Percentiles rank a stretch among this genome's conserved stretches.
Evolutionary conservation across 805 yeast genomes (phyloP).

Genomic region (Saccharomycopsis fermentans): DNA sequence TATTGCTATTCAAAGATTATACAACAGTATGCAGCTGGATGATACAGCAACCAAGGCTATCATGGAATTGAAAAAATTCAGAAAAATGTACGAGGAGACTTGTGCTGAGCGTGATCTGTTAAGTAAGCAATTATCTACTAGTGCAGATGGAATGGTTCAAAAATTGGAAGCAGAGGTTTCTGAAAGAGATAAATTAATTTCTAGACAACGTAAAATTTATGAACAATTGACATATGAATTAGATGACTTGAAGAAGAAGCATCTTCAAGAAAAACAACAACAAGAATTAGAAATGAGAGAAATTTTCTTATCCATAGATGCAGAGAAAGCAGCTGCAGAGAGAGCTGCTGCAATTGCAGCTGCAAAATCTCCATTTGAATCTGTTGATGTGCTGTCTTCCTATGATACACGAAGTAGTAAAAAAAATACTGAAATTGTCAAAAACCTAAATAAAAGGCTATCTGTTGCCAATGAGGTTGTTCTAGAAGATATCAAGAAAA

Average conservation of each 20-base stretch:
- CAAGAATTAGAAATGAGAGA: constrained; percentile 73
- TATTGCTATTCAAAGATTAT: constrained; percentile 54
- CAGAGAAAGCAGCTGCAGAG: constrained; percentile 25
- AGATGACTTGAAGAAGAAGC: constrained; percentile 29
- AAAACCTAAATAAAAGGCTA: background rate
- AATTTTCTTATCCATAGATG: constrained; percentile 52
- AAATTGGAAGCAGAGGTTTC: constrained; percentile 44
- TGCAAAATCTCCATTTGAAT: constrained; percentile 6
- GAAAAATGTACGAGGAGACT: constrained; percentile 33
- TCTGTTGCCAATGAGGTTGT: constrained; percentile 24
- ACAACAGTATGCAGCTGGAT: constrained; percentile 60
- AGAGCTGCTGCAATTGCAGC: background rate
- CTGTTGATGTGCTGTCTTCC: background rate
- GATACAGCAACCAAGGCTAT: constrained; percentile 62
- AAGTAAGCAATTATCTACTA: constrained; percentile 43
- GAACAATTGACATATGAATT: constrained; percentile 34
- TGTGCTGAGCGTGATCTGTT: constrained; percentile 41
- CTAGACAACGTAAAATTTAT: constrained; percentile 40
- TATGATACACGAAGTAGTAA: constrained; percentile 4
- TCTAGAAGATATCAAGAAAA: constrained; percentile 22
- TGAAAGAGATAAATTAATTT: constrained; percentile 49
- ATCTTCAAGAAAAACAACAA: constrained; percentile 55
- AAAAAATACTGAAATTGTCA: constrained; percentile 1
- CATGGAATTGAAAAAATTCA: constrained; percentile 37
- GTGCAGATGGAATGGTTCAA: constrained; percentile 57